phyloP scores from a whole-genome alignment of 2,329 filamentous ascomycete species.

The Pseudogymnoascus sp. region DNA sequence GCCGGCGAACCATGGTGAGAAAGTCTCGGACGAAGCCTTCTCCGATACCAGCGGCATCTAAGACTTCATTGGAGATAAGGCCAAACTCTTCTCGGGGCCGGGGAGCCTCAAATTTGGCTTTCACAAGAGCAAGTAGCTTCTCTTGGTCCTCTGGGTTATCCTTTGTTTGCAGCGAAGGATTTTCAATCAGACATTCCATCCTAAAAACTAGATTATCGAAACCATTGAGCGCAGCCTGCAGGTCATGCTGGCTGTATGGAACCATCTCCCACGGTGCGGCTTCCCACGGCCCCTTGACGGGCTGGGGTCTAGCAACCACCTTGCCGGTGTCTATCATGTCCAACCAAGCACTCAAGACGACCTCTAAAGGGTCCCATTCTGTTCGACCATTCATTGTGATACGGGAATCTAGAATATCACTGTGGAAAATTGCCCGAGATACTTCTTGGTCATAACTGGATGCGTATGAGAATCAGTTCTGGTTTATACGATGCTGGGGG shows the following conservation, averaged over 20 bases:
- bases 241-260: conserved; percentile 15
- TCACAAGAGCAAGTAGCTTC: conserved; percentile 4
- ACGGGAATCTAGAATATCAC: background rate
- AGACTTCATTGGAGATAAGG: conserved; percentile 10
- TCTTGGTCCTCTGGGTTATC: conserved; percentile 13
- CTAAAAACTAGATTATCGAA: conserved; percentile 11
- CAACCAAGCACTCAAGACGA: conserved; percentile 18
- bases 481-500: background rate
- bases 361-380: conserved; percentile 19
- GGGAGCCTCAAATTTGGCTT: conserved; percentile 6
- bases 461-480: background rate
- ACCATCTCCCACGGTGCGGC: conserved; percentile 16
- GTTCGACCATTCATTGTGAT: conserved; percentile 16
- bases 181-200: conserved; percentile 11
- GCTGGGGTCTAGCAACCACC: conserved; percentile 10
- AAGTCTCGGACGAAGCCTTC: conserved; percentile 14
- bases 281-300: background rate
- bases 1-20: conserved; percentile 10
- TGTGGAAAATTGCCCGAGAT: conserved; percentile 16
- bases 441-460: conserved; percentile 17
- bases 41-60: conserved; percentile 9
- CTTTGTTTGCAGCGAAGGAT: conserved; percentile 7
- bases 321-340: conserved; percentile 17
- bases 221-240: background rate
- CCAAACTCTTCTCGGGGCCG: conserved; percentile 1